Evolutionary conservation across 345 rosid species (phyloP).

Genomic region (Camelina sativa): DNA sequence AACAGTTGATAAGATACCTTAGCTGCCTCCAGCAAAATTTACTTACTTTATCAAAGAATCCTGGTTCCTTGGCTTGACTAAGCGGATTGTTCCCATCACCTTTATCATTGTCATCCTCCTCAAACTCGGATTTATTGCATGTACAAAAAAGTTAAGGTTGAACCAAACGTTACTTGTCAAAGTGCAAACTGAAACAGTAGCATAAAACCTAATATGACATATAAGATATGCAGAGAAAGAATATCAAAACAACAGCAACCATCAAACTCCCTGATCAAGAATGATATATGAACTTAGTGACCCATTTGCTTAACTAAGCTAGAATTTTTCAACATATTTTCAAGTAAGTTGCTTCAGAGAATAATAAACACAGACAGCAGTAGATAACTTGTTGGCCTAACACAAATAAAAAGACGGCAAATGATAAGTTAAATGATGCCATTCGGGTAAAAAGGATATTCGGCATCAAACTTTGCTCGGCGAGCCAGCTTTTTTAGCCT

Average conservation of each 20-base stretch:
- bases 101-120: slow-evolving; percentile 65
- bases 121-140: slow-evolving; percentile 59
- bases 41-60: slow-evolving; percentile 75
- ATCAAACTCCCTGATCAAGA: slow-evolving; percentile 19
- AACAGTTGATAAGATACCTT: slow-evolving; percentile 29
- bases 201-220: slow-evolving; percentile 23
- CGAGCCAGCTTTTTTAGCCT: slow-evolving; percentile 79
- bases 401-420: slow-evolving; percentile 13
- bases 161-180: slow-evolving; percentile 30
- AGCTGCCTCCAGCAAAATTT: slow-evolving; percentile 23
- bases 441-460: slow-evolving; percentile 73
- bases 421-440: slow-evolving; percentile 24
- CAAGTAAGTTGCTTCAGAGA: slow-evolving; percentile 7
- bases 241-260: slow-evolving; percentile 18
- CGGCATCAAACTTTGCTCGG: slow-evolving; percentile 75
- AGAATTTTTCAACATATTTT: slow-evolving; percentile 4
- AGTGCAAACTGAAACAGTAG: slow-evolving; percentile 26
- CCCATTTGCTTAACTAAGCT: not conserved
- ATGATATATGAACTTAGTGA: slow-evolving; percentile 14
- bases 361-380: slow-evolving; percentile 19
- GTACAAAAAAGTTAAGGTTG: slow-evolving; percentile 68
- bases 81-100: slow-evolving; percentile 48
- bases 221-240: slow-evolving; percentile 13
- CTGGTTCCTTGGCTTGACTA: slow-evolving; percentile 64
- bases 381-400: slow-evolving; percentile 7